Percentiles rank a stretch among this genome's conserved stretches.
Conservation (phyloP, 1,139 yeast species). For the Yamadazyma mexicana region DNA sequence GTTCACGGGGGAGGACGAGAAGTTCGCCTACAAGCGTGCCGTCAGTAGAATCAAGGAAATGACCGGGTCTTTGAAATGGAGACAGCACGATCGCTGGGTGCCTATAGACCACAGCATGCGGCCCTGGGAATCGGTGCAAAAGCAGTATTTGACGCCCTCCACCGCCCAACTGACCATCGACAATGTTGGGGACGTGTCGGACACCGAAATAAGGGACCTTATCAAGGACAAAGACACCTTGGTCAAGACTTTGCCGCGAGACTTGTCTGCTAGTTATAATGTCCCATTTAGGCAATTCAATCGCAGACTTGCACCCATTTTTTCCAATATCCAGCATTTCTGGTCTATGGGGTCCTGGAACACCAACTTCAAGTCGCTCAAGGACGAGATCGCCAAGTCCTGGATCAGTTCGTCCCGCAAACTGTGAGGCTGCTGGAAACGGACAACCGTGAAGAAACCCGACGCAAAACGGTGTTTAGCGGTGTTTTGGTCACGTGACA, state of each 20-base stretch:
- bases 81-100: slow-evolving; percentile 48
- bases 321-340: slow-evolving; percentile 49
- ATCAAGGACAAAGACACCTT: slow-evolving; percentile 15
- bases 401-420: slow-evolving; percentile 20
- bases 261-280: slow-evolving; percentile 21
- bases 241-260: slow-evolving; percentile 23
- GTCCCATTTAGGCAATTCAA: slow-evolving; percentile 32
- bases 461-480: background rate
- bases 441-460: background rate
- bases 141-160: background rate
- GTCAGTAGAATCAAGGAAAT: slow-evolving; percentile 68
- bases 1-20: slow-evolving; percentile 78
- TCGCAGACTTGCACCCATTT: slow-evolving; percentile 44
- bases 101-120: slow-evolving; percentile 55
- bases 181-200: background rate
- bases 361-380: slow-evolving; percentile 42
- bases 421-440: background rate
- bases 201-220: slow-evolving; percentile 7
- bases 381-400: slow-evolving; percentile 51
- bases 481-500: background rate
- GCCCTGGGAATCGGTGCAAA: slow-evolving; percentile 54
- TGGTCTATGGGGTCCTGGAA: slow-evolving; percentile 71
- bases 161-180: too few species aligned
- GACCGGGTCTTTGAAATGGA: slow-evolving; percentile 60
- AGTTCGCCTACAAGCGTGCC: slow-evolving; percentile 72